Percentiles rank a stretch among this genome's conserved stretches.
Conservation (phyloP, 1,284 basidiomycete genomes). For the Chalciporus sp. region DNA sequence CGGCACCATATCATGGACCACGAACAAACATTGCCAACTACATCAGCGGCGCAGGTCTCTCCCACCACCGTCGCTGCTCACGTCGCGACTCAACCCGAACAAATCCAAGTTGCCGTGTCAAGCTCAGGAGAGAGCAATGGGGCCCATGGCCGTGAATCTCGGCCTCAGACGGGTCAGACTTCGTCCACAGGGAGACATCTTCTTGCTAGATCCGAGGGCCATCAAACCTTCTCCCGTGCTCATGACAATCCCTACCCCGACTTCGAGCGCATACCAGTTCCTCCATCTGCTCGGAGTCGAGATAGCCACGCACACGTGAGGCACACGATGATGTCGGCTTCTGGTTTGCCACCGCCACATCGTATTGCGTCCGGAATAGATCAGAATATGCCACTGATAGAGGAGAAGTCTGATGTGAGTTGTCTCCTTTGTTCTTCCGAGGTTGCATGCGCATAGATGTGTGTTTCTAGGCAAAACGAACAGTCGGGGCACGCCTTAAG, state of each 20-base stretch:
- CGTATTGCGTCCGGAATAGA: conserved; percentile 22
- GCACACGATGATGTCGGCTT: neutral
- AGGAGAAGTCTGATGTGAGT: conserved; percentile 24
- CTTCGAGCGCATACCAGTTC: conserved; percentile 10
- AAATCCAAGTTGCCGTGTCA: neutral
- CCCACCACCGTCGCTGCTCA: neutral
- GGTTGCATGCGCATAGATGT: neutral
- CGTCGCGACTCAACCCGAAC: conserved; percentile 1
- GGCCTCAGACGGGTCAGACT: neutral
- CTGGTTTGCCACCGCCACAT: neutral
- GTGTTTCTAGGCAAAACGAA: conserved; percentile 30
- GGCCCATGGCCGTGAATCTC: neutral
- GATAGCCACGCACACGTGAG: conserved; percentile 18
- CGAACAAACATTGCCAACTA: neutral
- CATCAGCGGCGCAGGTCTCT: neutral
- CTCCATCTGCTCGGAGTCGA: conserved; percentile 12
- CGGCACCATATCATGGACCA: conserved; percentile 17
- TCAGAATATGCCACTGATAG: conserved; percentile 31
- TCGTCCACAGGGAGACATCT: conserved; percentile 16
- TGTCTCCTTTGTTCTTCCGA: neutral
- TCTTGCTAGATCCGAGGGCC: conserved; percentile 7
- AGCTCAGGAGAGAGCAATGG: neutral
- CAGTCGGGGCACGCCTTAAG: conserved; percentile 44
- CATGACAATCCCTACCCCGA: conserved; percentile 11
- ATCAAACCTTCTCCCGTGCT: neutral